These are phyloP conservation scores for Leishmania amazonensis DNA, from an alignment of 208 protist genomes.

Conservation along the genomic window DNA sequence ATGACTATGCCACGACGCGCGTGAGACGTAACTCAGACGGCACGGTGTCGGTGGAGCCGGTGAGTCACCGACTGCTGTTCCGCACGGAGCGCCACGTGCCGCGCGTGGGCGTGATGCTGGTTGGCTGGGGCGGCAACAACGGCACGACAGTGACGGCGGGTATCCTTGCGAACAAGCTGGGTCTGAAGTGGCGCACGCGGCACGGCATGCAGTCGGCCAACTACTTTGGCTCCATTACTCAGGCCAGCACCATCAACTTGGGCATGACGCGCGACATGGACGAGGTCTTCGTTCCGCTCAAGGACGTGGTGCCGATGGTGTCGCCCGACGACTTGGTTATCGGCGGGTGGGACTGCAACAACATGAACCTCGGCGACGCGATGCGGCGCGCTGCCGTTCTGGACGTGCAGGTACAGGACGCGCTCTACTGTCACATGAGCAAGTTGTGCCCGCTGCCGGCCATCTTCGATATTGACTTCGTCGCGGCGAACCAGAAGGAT, in stretches of 20 bases:
- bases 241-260: constrained; percentile 96
- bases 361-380: constrained; percentile 93
- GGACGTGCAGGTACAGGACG: constrained; percentile 93
- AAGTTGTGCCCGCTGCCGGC: constrained; percentile 94
- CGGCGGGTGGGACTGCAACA: constrained; percentile 98
- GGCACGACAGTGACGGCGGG: constrained; percentile 98
- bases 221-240: constrained; percentile 98
- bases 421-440: constrained; percentile 85
- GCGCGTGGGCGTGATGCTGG: constrained; percentile 93
- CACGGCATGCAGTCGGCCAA: constrained; percentile 92
- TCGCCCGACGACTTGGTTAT: constrained; percentile 97
- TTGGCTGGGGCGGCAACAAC: constrained; percentile 99
- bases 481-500: constrained; percentile 98
- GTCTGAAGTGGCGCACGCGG: constrained; percentile 95
- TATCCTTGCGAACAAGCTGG: constrained; percentile 96
- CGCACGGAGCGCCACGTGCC: constrained; percentile 90
- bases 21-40: constrained; percentile 44
- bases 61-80: constrained; percentile 74
- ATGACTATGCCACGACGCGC: constrained; percentile 85
- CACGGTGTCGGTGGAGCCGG: constrained; percentile 72
- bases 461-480: constrained; percentile 98
- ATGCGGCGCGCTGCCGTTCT: constrained; percentile 97
- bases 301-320: constrained; percentile 96
- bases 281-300: constrained; percentile 95
- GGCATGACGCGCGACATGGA: constrained; percentile 89